Evolutionary conservation across 768 basidiomycete species (phyloP), one percentile per base, ranked within the genome.

Genomic region (Agaricus sinodeliciosus): DNA sequence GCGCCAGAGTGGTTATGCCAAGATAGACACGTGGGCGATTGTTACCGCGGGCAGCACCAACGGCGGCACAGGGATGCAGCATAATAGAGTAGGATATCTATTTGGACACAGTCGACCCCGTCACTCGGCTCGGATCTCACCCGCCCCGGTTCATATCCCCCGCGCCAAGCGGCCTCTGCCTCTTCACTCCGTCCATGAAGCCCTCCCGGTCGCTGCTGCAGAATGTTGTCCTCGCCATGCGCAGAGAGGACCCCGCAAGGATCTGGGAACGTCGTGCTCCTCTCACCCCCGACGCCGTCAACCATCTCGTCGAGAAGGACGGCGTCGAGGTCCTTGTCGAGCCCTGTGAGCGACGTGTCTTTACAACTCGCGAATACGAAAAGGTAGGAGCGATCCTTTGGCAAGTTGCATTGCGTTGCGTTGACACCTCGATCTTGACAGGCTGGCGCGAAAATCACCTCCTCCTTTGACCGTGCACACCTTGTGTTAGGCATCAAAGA

Each of bases 401-500:
- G n/a, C n/a, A n/a, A n/a, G n/a, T n/a, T n/a, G n/a, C n/a, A 9
- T 25, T 31, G 28, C n/a, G 49, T 34, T 9, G 25, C 9, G 18
- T 26, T 48, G 27, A 46, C 26, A 48, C 48, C 44, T 54, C 46
- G 42, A 31, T 48, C 15, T 28, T 25, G 43, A 18, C 60, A 94
- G 90, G 93, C 85, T 34, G 94, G 94, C 13, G 93, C 94, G 16
- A 71, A 65, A 13, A 64, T 92, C 49, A 74, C 77, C 50, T 62
- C 75, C 9, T 72, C 69, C n/a, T 74, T 91, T 15, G 66, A 70
- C 3, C 70, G 78, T 5, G 82, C 89, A 0, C 84, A 93, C 57
- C 80, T 96, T 48, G 67, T 93, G 28, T 62, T 94, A 4, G 94
- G 94, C 2, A 93, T 96, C 68, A 96, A 96, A 61, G 94, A 96